Evolutionary conservation across 768 basidiomycete species (phyloP), one percentile per base, ranked within the genome.

Genomic region (Amyloporia xantha): DNA sequence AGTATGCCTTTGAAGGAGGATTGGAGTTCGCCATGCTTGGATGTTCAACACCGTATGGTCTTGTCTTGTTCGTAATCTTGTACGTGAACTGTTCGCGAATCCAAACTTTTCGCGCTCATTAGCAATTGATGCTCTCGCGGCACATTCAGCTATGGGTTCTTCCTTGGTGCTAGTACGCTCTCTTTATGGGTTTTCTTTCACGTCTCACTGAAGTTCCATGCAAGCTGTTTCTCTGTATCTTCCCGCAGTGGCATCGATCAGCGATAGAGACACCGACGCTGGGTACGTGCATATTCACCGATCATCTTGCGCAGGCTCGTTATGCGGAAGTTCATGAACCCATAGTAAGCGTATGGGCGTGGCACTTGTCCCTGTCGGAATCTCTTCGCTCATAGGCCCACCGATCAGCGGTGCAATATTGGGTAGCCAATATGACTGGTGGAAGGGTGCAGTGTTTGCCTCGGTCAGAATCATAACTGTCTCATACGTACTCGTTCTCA

Each of bases 261-360:
- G 43, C 28, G n/a, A 23, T 4, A 27, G 30, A 11, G 27, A 21
- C n/a, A 27, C 19, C 10, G 12, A 28, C 28, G 26, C n/a, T 7
- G 43, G 43, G 43, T 44, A 28, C 17, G 43, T 30, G 5, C 19
- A 23, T 24, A 24, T 42, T 10, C 21, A 11, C 23, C 19, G 12
- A 19, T 6, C 38, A 7, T n/a, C 38, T 40, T 7, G 7, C 9
- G 11, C 23, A 11, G 41, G 5, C 15, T 23, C 10, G 9, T 24
- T 9, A 42, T 19, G 41, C 23, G 11, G 21, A n/a, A n/a, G n/a
- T n/a, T n/a, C n/a, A n/a, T n/a, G n/a, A n/a, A n/a, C n/a, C n/a
- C n/a, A 6, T 25, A 47, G 45, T 4, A 35, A 36, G 21, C 45
- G 45, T 12, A 38, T 47, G 33, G 45, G 45, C 5, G n/a, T 47